A percentile compares a stretch with the other conserved stretches of the same genome.
Conservation (phyloP, 2,329 filamentous ascomycete species). For the Emericellopsis atlantica region DNA sequence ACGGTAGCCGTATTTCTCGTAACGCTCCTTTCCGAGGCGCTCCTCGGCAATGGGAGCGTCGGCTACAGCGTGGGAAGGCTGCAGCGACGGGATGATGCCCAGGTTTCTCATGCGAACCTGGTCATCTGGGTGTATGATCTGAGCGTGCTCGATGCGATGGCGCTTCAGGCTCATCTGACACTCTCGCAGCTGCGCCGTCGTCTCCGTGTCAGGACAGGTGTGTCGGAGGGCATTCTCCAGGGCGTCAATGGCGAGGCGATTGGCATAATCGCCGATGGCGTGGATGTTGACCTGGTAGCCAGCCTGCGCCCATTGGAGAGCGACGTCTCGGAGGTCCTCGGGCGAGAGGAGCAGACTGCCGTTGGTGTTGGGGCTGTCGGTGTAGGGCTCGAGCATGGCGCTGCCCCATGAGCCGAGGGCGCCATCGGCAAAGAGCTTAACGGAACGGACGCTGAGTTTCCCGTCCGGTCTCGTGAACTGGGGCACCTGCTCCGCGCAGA, state of each 20-base stretch:
- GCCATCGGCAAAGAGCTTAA: conserved; percentile 61
- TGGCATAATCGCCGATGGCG: conserved; percentile 59
- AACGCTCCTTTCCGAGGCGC: conserved; percentile 44
- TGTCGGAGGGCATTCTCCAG: conserved; percentile 42
- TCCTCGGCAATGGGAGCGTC: conserved; percentile 55
- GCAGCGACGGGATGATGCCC: conserved; percentile 55
- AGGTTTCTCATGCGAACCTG: conserved; percentile 44
- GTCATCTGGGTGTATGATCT: conserved; percentile 56
- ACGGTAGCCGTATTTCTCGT: conserved; percentile 45
- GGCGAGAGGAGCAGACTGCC: conserved; percentile 57
- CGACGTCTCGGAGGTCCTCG: conserved; percentile 39
- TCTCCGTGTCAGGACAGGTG: conserved; percentile 31
- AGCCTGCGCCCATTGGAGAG: conserved; percentile 43
- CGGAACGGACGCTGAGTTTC: conserved; percentile 44
- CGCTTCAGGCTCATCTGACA: conserved; percentile 30
- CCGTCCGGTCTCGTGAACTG: conserved; percentile 28
- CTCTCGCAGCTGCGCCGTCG: conserved; percentile 18
- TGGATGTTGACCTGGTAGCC: conserved; percentile 62
- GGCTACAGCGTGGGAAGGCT: conserved; percentile 60
- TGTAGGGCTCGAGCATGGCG: conserved; percentile 58
- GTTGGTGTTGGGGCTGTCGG: conserved; percentile 45
- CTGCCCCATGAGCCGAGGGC: conserved; percentile 61
- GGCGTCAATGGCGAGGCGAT: conserved; percentile 50
- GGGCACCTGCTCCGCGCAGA: conserved; percentile 40
- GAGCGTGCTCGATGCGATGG: conserved; percentile 55